Evolutionary conservation across 208 protist species (phyloP).

Genomic region (Chromosphaera perkinsii): DNA sequence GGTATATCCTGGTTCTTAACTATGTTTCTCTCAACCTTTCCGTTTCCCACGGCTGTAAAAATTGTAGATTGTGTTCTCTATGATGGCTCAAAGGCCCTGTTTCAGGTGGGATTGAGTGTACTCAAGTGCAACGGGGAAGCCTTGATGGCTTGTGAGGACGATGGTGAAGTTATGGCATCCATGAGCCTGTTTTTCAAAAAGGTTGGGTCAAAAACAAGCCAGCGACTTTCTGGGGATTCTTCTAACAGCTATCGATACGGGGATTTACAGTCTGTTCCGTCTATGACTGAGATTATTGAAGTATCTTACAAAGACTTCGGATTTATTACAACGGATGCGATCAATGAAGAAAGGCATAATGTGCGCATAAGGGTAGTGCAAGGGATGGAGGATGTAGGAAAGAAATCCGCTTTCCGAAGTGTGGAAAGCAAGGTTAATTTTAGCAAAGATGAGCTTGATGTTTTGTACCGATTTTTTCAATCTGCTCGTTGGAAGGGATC

Average conservation of each 20-base stretch:
- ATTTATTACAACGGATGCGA: background rate
- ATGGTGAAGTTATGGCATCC: background rate
- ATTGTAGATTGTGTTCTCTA: conserved; percentile 33
- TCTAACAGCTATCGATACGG: background rate
- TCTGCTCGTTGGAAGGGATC: too few species aligned
- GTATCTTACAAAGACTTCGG: background rate
- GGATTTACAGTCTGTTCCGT: background rate
- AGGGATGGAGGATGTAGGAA: background rate
- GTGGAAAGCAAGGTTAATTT: too few species aligned
- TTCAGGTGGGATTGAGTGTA: conserved; percentile 15
- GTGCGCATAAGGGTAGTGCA: conserved; percentile 4
- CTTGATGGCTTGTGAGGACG: background rate
- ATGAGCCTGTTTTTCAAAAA: conserved; percentile 9
- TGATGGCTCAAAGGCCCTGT: conserved; percentile 22
- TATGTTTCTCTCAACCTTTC: conserved; percentile 27
- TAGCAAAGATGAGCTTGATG: too few species aligned
- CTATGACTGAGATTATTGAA: background rate
- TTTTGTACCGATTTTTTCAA: too few species aligned
- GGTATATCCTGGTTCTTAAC: conserved; percentile 41
- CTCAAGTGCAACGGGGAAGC: conserved; percentile 9
- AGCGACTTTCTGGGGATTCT: background rate
- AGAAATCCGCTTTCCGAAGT: background rate
- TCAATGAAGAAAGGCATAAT: background rate
- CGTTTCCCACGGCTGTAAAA: background rate
- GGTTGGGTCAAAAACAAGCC: background rate